A percentile compares a stretch with the other conserved stretches of the same genome.
These are phyloP conservation scores for Priceomyces carsonii DNA, from an alignment of 805 yeast genomes.

Conservation along the genomic window DNA sequence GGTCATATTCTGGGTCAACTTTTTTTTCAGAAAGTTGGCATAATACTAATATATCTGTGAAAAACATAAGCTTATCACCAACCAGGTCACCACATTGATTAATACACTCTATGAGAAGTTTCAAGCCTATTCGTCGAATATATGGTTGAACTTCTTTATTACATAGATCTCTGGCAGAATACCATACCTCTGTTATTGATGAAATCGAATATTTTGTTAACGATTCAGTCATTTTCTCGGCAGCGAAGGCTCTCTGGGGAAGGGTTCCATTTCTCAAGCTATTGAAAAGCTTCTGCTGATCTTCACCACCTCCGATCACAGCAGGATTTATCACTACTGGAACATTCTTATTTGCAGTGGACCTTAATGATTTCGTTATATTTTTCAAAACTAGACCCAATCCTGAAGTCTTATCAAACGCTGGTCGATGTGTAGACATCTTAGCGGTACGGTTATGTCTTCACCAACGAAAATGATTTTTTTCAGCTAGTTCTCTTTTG, in stretches of 20 bases:
- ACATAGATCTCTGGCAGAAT: conserved; percentile 58
- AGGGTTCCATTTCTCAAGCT: conserved; percentile 38
- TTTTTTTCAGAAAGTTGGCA: conserved; percentile 34
- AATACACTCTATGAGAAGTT: conserved; percentile 58
- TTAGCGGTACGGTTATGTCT: too few species aligned
- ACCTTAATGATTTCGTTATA: conserved; percentile 37
- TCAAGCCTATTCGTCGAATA: conserved; percentile 47
- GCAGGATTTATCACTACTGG: conserved; percentile 43
- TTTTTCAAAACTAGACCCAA: conserved; percentile 42
- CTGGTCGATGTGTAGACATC: conserved; percentile 32
- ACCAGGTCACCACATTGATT: conserved; percentile 50
- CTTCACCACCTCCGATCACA: conserved; percentile 46
- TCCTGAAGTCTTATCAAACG: conserved; percentile 30
- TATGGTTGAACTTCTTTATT: conserved; percentile 33
- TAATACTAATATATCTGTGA: conserved; percentile 52
- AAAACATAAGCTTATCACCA: conserved; percentile 54
- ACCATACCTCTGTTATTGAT: conserved; percentile 76
- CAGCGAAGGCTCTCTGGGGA: conserved; percentile 48
- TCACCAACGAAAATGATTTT: too few species aligned
- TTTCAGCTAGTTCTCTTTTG: too few species aligned
- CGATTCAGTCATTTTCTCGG: conserved; percentile 49
- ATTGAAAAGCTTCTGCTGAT: conserved; percentile 38
- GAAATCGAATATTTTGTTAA: conserved; percentile 54
- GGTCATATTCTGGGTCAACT: conserved; percentile 51
- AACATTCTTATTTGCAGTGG: conserved; percentile 20